Conservation (phyloP, 768 basidiomycete genomes). For the Rhodotorula graminis region DNA sequence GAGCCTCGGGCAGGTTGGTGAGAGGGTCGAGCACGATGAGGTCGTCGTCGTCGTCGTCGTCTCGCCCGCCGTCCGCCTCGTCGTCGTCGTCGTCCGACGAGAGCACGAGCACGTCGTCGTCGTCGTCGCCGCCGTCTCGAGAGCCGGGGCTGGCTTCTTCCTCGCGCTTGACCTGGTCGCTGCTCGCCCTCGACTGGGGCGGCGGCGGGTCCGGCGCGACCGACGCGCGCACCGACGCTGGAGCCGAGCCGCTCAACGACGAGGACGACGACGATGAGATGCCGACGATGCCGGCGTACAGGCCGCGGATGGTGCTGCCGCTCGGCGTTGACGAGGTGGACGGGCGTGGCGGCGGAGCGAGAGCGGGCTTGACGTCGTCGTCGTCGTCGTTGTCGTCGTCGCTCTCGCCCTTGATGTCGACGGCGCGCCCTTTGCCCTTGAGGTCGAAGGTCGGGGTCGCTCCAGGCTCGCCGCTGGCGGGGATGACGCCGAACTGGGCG, state of each 20-base stretch:
- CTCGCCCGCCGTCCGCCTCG: not conserved
- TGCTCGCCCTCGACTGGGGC: not conserved
- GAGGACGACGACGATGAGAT: not conserved
- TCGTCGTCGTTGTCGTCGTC: not conserved
- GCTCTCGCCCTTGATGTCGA: not conserved
- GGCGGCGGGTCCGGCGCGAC: not conserved
- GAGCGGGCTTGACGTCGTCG: not conserved
- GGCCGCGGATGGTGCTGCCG: not conserved
- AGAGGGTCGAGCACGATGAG: slow-evolving; percentile 17
- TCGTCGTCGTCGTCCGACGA: slow-evolving; percentile 4
- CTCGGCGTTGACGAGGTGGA: not conserved
- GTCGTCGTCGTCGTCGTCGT: slow-evolving; percentile 5
- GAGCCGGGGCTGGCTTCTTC: no score
- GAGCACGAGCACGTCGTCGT: slow-evolving; percentile 25
- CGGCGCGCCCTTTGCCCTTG: slow-evolving; percentile 13
- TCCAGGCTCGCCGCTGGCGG: not conserved
- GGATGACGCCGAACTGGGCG: not conserved
- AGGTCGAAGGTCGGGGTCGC: no score
- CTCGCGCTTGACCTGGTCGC: not conserved
- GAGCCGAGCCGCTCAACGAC: not conserved
- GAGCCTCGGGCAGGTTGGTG: not conserved
- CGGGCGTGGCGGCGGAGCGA: not conserved
- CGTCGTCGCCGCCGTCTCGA: no score
- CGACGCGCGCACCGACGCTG: not conserved
- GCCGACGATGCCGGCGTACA: slow-evolving; percentile 1